A percentile compares a stretch with the other conserved stretches of the same genome.
These are phyloP conservation scores for Mucor circinelloides DNA, from an alignment of 371 early-diverging fungal genomes.

Conservation along the genomic window DNA sequence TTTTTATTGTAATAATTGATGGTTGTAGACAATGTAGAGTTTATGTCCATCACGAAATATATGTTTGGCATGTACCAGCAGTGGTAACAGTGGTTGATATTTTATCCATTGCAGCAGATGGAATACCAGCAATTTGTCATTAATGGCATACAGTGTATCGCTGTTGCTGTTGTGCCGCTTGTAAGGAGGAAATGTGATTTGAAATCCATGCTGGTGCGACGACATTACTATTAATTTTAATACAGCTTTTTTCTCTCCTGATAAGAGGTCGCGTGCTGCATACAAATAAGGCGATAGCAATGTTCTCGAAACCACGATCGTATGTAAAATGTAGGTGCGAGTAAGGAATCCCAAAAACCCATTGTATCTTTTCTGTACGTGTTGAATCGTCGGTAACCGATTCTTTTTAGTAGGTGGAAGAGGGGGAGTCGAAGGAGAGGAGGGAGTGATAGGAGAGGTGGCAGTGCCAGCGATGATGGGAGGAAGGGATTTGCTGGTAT, in stretches of 20 bases:
- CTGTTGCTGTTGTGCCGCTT: neutral
- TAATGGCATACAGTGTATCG: neutral
- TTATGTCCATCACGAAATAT: conserved; percentile 9
- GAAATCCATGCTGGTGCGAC: neutral
- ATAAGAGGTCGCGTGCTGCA: conserved; percentile 2
- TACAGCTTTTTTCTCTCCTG: conserved; percentile 7
- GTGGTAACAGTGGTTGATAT: neutral
- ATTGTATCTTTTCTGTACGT: conserved; percentile 7
- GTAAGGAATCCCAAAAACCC: conserved; percentile 3
- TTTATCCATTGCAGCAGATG: neutral
- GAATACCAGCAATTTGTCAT: neutral
- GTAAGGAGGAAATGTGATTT: neutral
- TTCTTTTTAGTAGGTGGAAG: neutral
- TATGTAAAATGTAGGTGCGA: conserved; percentile 7
- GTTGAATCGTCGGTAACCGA: neutral
- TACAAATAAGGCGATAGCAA: conserved; percentile 2
- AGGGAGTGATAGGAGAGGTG: neutral
- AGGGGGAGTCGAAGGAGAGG: neutral
- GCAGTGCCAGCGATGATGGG: neutral
- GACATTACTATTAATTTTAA: conserved; percentile 8
- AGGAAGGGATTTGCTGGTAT: neutral
- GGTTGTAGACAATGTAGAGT: conserved; percentile 14
- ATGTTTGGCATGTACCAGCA: neutral
- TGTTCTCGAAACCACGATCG: conserved; percentile 7
- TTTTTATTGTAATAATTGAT: neutral